Evolutionary conservation across 2,329 filamentous ascomycete species (phyloP).

Genomic region (Fusarium solani-melongenae): DNA sequence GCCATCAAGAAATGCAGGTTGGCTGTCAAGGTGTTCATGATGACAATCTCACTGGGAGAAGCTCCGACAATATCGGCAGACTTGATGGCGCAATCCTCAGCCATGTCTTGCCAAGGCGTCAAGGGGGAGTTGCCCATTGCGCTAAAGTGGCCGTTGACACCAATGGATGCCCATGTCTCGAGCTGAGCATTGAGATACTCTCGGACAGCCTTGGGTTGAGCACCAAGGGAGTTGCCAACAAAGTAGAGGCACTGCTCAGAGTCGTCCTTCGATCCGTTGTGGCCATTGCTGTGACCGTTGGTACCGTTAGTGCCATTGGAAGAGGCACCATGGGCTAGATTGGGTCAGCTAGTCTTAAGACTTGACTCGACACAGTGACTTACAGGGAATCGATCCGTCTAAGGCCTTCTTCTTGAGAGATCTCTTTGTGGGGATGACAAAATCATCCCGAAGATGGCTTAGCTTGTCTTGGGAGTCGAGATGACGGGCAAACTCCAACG

Average conservation of each 20-base stretch:
- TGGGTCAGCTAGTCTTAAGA: neutral
- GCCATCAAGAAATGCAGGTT: slow-evolving; percentile 87
- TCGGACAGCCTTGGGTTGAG: slow-evolving; percentile 78
- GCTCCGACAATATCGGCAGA: slow-evolving; percentile 83
- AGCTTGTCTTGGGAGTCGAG: slow-evolving; percentile 73
- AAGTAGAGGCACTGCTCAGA: slow-evolving; percentile 73
- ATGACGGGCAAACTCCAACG: slow-evolving; percentile 58
- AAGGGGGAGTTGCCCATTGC: slow-evolving; percentile 74
- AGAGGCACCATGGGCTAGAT: slow-evolving; percentile 9
- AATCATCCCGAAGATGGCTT: slow-evolving; percentile 72
- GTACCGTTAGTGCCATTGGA: slow-evolving; percentile 31
- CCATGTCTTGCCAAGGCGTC: slow-evolving; percentile 80
- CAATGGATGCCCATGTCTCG: slow-evolving; percentile 85
- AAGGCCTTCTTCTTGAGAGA: slow-evolving; percentile 75
- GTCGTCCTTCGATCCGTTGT: slow-evolving; percentile 43
- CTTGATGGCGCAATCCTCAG: slow-evolving; percentile 76
- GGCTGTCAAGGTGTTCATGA: slow-evolving; percentile 88
- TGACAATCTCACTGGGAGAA: slow-evolving; percentile 76
- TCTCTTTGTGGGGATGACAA: slow-evolving; percentile 79
- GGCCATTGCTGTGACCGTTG: slow-evolving; percentile 32
- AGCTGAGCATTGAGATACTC: slow-evolving; percentile 78
- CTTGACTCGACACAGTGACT: slow-evolving; percentile 5
- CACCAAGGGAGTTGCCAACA: slow-evolving; percentile 88
- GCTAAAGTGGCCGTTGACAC: slow-evolving; percentile 85
- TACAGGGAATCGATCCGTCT: slow-evolving; percentile 56